A percentile compares a stretch with the other conserved stretches of the same genome.
phyloP scores from a whole-genome alignment of 2,329 filamentous ascomycete species.

The Pestalotiopsis sp. region DNA sequence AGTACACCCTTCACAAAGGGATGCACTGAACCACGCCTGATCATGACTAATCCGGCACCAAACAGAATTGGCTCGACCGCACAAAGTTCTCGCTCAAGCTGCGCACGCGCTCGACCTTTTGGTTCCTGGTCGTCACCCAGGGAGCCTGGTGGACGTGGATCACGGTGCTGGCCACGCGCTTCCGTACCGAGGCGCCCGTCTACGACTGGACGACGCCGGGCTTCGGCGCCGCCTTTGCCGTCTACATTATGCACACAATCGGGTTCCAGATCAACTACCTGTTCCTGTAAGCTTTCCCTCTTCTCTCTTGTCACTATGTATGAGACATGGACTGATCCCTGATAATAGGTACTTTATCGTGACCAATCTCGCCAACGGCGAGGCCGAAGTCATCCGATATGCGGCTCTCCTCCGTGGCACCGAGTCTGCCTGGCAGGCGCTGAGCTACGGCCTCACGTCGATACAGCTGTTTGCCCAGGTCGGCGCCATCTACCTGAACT shows the following conservation, averaged over 20 bases:
- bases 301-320: too few species aligned
- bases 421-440: slow-evolving; percentile 73
- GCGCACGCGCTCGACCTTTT: slow-evolving; percentile 59
- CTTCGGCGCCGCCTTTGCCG: slow-evolving; percentile 68
- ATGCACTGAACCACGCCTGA: neutral
- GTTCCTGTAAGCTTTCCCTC: slow-evolving; percentile 54
- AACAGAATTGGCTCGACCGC: slow-evolving; percentile 62
- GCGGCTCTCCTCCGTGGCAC: slow-evolving; percentile 70
- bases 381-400: slow-evolving; percentile 69
- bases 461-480: slow-evolving; percentile 65
- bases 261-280: slow-evolving; percentile 77
- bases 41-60: neutral
- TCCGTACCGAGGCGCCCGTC: slow-evolving; percentile 56
- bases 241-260: slow-evolving; percentile 69
- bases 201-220: slow-evolving; percentile 68
- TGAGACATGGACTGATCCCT: neutral
- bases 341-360: slow-evolving; percentile 67
- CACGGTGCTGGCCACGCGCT: slow-evolving; percentile 66
- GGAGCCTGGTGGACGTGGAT: slow-evolving; percentile 76
- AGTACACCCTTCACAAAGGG: slow-evolving; percentile 22
- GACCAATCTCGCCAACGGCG: slow-evolving; percentile 62
- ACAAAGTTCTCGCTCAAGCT: slow-evolving; percentile 54
- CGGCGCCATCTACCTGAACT: slow-evolving; percentile 72
- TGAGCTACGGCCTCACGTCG: slow-evolving; percentile 71
- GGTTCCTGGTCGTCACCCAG: slow-evolving; percentile 56